Base-by-base conservation (phyloP, 768 basidiomycete genomes). In the Tricholoma terreum region DNA sequence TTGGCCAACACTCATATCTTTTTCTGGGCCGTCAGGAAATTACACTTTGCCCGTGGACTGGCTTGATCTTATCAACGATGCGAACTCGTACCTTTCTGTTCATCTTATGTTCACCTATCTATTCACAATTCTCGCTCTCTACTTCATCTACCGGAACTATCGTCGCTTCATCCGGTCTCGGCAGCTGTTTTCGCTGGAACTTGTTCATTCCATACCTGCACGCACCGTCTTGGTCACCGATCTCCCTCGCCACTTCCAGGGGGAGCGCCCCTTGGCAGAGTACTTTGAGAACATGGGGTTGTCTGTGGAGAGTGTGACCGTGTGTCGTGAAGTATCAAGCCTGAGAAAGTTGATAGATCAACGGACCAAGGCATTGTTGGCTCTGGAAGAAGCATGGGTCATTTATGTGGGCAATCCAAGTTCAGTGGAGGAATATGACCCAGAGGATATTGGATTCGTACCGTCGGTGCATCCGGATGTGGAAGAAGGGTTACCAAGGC, bases 351-450 rank as follows among this genome's bases (percentile, higher is more conserved):
- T 97, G 15, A 72, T 99, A 56, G 90, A 94, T 62, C 78, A 78
- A 61, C 77, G 96, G 45, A 98, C 96, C 5, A 70, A 77, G n/a
- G 91, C 92, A 0, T 74, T 99, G 9, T 69, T 93, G 35, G 80
- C 80, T 53, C 73, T 99, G 42, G 97, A 99, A 70, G 69, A 70
- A 3, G 90, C 89, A 6, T 98, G 96, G 96, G 84, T 87, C 15
- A 80, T 83, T 48, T 98, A 94, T 68, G 90, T 98, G 7, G 96
- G 96, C 1, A 98, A 98, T 67, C 96, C 96, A 0, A 94, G 92
- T 60, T 82, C 84, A 0, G 84, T 94, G 48, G 88, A 89, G 64
- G 85, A 85, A 27, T 92, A 94, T 64, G 87, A 93, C 65, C 87
- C 88, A 14, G 85, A 85, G 64, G 78, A 80, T n/a, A 79, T 76